Base-by-base conservation (phyloP, 805 yeast species). In the Cyberlindnera amylophila region DNA sequence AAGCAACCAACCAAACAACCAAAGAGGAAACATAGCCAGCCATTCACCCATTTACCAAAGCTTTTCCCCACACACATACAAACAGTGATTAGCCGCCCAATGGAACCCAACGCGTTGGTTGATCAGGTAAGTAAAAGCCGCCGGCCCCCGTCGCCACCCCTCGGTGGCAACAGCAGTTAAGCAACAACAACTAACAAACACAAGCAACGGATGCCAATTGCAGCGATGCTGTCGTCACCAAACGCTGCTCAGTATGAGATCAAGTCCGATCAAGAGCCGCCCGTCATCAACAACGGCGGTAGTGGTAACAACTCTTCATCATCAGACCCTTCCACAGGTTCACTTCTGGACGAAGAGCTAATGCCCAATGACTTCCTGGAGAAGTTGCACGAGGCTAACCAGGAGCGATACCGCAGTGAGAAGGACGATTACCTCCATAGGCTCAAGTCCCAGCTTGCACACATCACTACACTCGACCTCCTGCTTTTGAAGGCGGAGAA, bases 381-480 rank as follows among this genome's bases (percentile, higher is more conserved):
- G 5, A 46, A 46, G 17, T 44, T 57, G 14, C 45, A 44, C 12
- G 38, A 39, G 15, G 59, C 61, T 30, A 57, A 57, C 28, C 47
- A 52, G 32, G 33, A 42, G 23, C 47, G 42, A 21, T 51, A 44
- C 42, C 51, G 53, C 18, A 24, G 39, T 9, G 57, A 54, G 42
- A 58, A 55, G 46, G 54, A 51, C 41, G 16, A 39, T 1, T 55
- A 57, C 31, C 45, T 58, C 3, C 45, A 55, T 32, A 44, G 48
- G 16, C 38, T 58, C 12, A 57, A 39, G 36, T 34, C 55, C 2
- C 53, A 54, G 36, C 42, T 58, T 8, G 56, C 61, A 1, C 61
- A 58, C 36, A 50, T 55, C 35, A 46, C 61, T 4, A 58, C 59
- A 0, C 39, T 58, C 39, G 62, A 58, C 31, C 32, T 55, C 5